Evolutionary conservation across 768 basidiomycete genomes (phyloP).

Genomic region (Suillus subluteus): DNA sequence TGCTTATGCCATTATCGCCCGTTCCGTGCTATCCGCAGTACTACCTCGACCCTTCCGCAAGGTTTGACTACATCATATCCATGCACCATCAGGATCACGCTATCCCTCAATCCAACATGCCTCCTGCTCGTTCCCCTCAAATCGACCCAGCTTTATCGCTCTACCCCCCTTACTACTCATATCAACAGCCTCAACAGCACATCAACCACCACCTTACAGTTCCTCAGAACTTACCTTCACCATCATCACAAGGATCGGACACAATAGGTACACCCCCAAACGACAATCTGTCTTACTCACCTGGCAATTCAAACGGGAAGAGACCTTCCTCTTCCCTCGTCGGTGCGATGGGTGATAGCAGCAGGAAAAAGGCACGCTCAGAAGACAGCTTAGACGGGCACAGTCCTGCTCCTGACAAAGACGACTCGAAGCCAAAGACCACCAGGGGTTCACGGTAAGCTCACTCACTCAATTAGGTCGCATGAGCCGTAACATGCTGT

Average conservation of each 20-base stretch:
- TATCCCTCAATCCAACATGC: conserved; percentile 41
- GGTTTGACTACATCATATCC: conserved; percentile 46
- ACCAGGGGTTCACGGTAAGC: conserved; percentile 83
- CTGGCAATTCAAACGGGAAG: conserved; percentile 64
- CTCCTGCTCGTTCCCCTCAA: conserved; percentile 58
- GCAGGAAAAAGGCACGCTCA: conserved; percentile 62
- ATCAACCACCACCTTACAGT: conserved; percentile 59
- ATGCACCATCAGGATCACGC: conserved; percentile 49
- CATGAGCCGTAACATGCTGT: conserved; percentile 19
- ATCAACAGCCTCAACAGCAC: conserved; percentile 53
- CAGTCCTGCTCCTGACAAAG: conserved; percentile 61
- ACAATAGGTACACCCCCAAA: conserved; percentile 73
- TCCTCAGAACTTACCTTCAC: conserved; percentile 68
- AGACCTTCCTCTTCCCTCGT: conserved; percentile 59
- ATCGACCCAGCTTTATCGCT: conserved; percentile 76
- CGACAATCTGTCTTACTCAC: conserved; percentile 57
- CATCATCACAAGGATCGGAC: conserved; percentile 81
- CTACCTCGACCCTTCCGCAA: conserved; percentile 29
- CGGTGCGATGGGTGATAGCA: conserved; percentile 39
- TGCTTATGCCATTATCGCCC: conserved; percentile 27
- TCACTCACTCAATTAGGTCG: conserved; percentile 1
- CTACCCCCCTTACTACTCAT: conserved; percentile 64
- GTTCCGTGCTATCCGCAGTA: conserved; percentile 27
- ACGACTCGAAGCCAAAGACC: conserved; percentile 77
- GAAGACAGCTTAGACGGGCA: conserved; percentile 53